phyloP scores from a whole-genome alignment of 768 basidiomycete species.

The Pleurotus djamor region DNA sequence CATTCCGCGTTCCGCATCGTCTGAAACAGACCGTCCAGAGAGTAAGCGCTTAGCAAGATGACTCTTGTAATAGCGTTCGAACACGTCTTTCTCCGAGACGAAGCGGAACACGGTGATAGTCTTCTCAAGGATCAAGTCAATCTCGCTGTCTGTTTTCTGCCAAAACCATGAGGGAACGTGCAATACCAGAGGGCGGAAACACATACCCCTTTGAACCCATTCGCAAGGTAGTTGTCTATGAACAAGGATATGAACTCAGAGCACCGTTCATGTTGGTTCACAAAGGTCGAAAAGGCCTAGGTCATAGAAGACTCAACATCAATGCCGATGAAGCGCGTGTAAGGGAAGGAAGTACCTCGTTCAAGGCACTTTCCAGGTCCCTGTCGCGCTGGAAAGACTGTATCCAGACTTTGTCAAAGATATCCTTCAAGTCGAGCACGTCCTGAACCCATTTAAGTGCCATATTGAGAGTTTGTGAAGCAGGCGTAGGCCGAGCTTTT shows the following conservation, averaged over 20 bases:
- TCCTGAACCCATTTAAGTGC: constrained; percentile 95
- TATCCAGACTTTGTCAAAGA: constrained; percentile 76
- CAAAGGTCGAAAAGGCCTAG: constrained; percentile 90
- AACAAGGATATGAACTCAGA: constrained; percentile 96
- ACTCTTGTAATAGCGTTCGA: constrained; percentile 96
- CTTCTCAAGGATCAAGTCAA: constrained; percentile 89
- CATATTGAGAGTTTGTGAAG: constrained; percentile 47
- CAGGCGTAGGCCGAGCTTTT: constrained; percentile 34
- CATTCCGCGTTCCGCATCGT: constrained; percentile 98
- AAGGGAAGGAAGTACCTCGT: constrained; percentile 58
- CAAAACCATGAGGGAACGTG: background rate
- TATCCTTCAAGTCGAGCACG: constrained; percentile 89
- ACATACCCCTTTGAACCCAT: constrained; percentile 90
- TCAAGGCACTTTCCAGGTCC: constrained; percentile 76
- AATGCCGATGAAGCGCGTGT: background rate
- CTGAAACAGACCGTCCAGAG: constrained; percentile 83
- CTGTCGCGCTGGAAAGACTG: constrained; percentile 71
- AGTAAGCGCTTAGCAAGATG: constrained; percentile 94
- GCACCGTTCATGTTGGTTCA: constrained; percentile 84
- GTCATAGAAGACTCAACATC: background rate
- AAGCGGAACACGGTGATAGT: constrained; percentile 96
- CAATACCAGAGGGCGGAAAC: background rate
- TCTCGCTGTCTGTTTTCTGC: constrained; percentile 93
- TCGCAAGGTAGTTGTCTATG: constrained; percentile 94
- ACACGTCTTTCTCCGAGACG: constrained; percentile 93